phyloP scores from a whole-genome alignment of 2,329 filamentous ascomycete species.

The Elsinoe necatrix region DNA sequence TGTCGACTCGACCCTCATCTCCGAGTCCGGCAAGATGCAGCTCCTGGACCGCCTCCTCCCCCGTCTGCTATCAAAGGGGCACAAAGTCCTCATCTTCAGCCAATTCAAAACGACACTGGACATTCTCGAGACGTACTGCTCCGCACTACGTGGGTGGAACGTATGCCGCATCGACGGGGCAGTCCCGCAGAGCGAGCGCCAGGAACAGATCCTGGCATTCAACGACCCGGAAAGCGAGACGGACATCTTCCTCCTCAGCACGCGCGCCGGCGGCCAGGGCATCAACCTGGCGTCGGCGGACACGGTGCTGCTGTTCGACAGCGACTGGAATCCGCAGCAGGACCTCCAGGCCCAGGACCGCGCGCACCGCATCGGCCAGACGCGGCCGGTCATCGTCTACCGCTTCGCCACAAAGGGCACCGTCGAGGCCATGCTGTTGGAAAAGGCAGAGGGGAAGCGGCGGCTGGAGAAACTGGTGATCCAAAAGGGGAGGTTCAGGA shows the following conservation, averaged over 20 bases:
- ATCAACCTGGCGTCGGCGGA: slow-evolving; percentile 91
- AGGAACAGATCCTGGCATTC: slow-evolving; percentile 42
- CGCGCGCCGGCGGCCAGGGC: slow-evolving; percentile 84
- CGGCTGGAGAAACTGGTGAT: slow-evolving; percentile 91
- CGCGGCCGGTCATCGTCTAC: slow-evolving; percentile 82
- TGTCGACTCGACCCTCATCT: slow-evolving; percentile 73
- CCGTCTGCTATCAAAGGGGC: slow-evolving; percentile 60
- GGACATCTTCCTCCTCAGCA: slow-evolving; percentile 79
- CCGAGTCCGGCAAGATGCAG: slow-evolving; percentile 89
- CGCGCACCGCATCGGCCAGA: slow-evolving; percentile 90
- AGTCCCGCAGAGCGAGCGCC: slow-evolving; percentile 58
- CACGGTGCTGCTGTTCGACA: slow-evolving; percentile 86
- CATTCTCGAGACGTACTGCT: slow-evolving; percentile 79
- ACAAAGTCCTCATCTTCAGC: slow-evolving; percentile 93
- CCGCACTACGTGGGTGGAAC: slow-evolving; percentile 66
- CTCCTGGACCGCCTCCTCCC: slow-evolving; percentile 80
- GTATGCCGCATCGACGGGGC: slow-evolving; percentile 86
- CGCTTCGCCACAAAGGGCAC: slow-evolving; percentile 88
- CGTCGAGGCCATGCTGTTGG: slow-evolving; percentile 77
- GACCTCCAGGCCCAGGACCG: slow-evolving; percentile 95
- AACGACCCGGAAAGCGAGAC: slow-evolving; percentile 33
- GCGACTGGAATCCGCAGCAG: slow-evolving; percentile 91
- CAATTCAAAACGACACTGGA: slow-evolving; percentile 95
- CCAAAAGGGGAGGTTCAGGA: slow-evolving; percentile 75
- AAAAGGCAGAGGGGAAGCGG: slow-evolving; percentile 84